Conservation (phyloP, 2,329 filamentous ascomycete genomes). For the Rosellinia necatrix region DNA sequence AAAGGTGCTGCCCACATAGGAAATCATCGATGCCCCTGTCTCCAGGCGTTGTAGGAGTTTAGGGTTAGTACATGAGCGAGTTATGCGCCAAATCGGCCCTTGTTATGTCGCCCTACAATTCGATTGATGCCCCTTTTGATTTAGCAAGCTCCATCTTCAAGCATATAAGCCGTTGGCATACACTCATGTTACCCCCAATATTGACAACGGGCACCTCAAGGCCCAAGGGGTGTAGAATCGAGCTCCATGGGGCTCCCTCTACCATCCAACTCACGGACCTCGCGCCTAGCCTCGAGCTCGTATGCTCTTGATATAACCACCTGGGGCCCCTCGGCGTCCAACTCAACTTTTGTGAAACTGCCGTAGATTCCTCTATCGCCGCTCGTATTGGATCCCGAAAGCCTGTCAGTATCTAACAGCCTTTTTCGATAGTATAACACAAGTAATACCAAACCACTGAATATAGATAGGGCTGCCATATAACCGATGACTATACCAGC, state of each 20-base stretch:
- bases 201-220: no score
- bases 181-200: background rate
- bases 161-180: no score
- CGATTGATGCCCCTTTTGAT: no score
- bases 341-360: slow-evolving; percentile 3
- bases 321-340: background rate
- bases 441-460: background rate
- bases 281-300: slow-evolving; percentile 3
- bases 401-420: no score
- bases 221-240: background rate
- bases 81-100: no score
- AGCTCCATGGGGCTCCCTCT: slow-evolving; percentile 9
- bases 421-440: slow-evolving; percentile 4
- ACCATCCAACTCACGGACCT: slow-evolving; percentile 7
- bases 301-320: background rate
- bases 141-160: no score
- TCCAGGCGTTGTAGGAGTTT: no score
- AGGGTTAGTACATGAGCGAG: no score
- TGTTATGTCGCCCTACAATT: no score
- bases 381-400: background rate
- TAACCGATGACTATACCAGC: background rate
- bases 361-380: background rate
- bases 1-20: no score
- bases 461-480: background rate
- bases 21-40: no score